Conservation (phyloP, 23 red algal species). For the Porphyridium purpureum region DNA sequence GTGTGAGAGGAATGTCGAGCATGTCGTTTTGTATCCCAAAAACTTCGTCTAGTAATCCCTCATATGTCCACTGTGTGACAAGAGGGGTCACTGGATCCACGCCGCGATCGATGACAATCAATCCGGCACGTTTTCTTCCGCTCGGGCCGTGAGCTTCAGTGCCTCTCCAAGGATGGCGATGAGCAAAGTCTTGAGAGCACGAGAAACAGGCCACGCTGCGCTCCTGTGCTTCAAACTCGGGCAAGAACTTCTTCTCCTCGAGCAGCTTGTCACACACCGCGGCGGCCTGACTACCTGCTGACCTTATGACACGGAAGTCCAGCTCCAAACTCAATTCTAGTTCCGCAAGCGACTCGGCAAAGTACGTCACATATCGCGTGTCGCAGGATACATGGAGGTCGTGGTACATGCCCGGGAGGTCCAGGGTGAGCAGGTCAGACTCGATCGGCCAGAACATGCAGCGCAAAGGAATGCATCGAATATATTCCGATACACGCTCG, state of each 20-base stretch:
- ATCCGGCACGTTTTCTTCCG: not conserved
- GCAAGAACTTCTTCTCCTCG: conserved; percentile 10
- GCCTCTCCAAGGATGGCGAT: not conserved
- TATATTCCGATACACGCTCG: too few species aligned
- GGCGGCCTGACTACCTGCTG: conserved; percentile 30
- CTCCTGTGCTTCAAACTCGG: not conserved
- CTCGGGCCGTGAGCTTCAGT: not conserved
- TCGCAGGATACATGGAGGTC: conserved; percentile 40
- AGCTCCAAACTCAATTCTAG: conserved; percentile 6
- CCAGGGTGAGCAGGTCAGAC: conserved; percentile 27
- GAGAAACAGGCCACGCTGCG: not conserved
- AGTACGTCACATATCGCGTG: conserved; percentile 13
- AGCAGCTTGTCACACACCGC: conserved; percentile 31
- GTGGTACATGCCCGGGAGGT: conserved; percentile 37
- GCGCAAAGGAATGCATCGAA: too few species aligned
- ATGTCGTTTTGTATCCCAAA: conserved; percentile 52
- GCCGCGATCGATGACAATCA: conserved; percentile 54
- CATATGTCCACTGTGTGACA: conserved; percentile 81
- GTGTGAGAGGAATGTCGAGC: conserved; percentile 26
- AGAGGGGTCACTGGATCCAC: conserved; percentile 84
- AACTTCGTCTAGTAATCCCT: conserved; percentile 60
- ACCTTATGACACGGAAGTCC: conserved; percentile 17
- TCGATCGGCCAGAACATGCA: conserved; percentile 64
- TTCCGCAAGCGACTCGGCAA: conserved; percentile 24
- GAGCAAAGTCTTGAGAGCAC: not conserved